Evolutionary conservation across 2,329 filamentous ascomycete species (phyloP), one percentile per base, ranked within the genome.

Genomic region (Scedosporium aurantiacum): DNA sequence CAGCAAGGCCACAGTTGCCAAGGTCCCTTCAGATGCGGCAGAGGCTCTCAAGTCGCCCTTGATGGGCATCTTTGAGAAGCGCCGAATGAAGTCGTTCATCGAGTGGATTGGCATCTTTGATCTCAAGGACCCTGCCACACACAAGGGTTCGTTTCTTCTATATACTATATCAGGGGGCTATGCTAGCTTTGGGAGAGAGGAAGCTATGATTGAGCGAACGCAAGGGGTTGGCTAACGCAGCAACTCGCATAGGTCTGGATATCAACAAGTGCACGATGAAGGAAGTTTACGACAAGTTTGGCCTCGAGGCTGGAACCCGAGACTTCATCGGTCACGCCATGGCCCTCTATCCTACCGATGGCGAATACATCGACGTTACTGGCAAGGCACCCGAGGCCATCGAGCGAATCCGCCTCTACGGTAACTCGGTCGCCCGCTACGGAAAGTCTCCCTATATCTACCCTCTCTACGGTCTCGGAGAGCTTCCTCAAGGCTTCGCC

Each of bases 391-490:
- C 88, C 68, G 91, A 96, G 73, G 86, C 90, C 62, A 89, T 99
- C 68, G 85, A 93, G 76, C 91, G 93, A 69, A 97, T 99, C 74
- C 86, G 90, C 67, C 83, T 99, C 56, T 99, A 99, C 76, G 95
- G 93, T 68, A 96, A 96, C 83, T 97, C 92, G 32, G 96, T 99
- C 77, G 91, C 92, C 60, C 86, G 93, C 65, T 97, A 97, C 76
- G 94, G 94, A 76, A 97, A 97, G 78, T 97, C 92, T 12, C 95
- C 94, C 55, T 99, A 97, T 81, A 97, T 99, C 79, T 99, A 99
- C 82, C 95, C 94, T 57, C 86, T 97, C 37, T 99, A 99, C 78
- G 94, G 94, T 64, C 86, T 99, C 58, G 94, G 90, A 73, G 94
- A 99, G 79, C 88, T 99, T 62, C 95, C 94, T 41, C 94, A 99